Evolutionary conservation across 202 grass and related monocot species (phyloP).

Genomic region (Carex arenaria): DNA sequence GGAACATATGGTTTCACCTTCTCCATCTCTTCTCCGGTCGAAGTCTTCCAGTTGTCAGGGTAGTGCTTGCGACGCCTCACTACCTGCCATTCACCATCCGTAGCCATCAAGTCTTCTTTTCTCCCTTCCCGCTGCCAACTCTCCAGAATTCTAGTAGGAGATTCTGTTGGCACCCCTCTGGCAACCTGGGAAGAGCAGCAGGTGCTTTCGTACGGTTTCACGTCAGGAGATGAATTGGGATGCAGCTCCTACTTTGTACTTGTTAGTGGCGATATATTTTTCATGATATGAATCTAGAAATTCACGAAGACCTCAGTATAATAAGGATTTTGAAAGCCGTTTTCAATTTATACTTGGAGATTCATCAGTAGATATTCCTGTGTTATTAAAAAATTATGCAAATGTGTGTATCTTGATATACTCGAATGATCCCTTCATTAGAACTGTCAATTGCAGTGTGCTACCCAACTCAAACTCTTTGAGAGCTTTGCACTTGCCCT

Average conservation of each 20-base stretch:
- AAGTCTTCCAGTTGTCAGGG: too few relatives aligned
- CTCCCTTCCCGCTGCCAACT: too few relatives aligned
- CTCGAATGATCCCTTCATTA: background rate
- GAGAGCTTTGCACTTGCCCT: background rate
- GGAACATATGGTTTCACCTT: too few relatives aligned
- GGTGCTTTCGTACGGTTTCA: background rate
- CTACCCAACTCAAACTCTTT: background rate
- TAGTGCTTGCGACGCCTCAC: too few relatives aligned
- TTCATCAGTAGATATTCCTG: background rate
- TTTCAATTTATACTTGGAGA: background rate
- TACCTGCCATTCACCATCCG: too few relatives aligned
- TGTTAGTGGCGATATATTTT: background rate
- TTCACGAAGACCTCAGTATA: too few relatives aligned
- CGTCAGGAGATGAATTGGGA: background rate
- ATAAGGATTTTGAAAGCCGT: too few relatives aligned
- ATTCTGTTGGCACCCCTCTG: background rate
- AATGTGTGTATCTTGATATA: background rate
- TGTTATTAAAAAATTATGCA: background rate
- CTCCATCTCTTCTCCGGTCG: too few relatives aligned
- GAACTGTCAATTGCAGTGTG: background rate
- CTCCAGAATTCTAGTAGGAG: background rate
- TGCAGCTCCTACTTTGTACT: background rate
- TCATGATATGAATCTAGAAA: too few relatives aligned
- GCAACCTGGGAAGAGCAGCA: background rate
- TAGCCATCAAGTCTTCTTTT: too few relatives aligned